A percentile compares a stretch with the other conserved stretches of the same genome.
phyloP scores from a whole-genome alignment of 495 filamentous ascomycete species.

The Penicillium verhagenii region DNA sequence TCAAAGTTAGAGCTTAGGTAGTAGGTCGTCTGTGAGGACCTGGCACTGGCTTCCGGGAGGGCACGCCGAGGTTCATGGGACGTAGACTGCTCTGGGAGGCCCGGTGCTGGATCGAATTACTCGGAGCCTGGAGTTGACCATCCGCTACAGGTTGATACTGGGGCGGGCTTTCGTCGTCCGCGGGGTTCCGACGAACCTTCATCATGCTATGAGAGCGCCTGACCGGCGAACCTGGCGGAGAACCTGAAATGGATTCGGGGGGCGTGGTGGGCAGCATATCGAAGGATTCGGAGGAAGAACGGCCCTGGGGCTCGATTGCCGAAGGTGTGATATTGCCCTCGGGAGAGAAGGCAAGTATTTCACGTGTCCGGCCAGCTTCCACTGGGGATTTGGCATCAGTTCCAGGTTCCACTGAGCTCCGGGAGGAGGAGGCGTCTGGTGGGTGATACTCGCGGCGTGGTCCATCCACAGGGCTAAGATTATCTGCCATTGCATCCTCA shows the following conservation, averaged over 20 bases:
- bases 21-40: slow-evolving; percentile 16
- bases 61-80: slow-evolving; percentile 41
- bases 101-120: slow-evolving; percentile 11
- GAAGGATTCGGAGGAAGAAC: slow-evolving; percentile 45
- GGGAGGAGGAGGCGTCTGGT: slow-evolving; percentile 43
- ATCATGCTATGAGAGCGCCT: slow-evolving; percentile 39
- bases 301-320: slow-evolving; percentile 22
- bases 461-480: slow-evolving; percentile 63
- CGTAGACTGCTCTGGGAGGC: slow-evolving; percentile 27
- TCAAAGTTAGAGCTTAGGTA: neutral
- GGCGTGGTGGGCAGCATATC: slow-evolving; percentile 49
- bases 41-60: slow-evolving; percentile 43
- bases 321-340: slow-evolving; percentile 13
- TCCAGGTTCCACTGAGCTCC: slow-evolving; percentile 33
- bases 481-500: slow-evolving; percentile 86
- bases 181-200: slow-evolving; percentile 32
- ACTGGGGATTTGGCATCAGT: slow-evolving; percentile 44
- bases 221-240: slow-evolving; percentile 35
- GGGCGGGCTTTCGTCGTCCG: slow-evolving; percentile 39
- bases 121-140: slow-evolving; percentile 9
- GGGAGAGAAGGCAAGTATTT: slow-evolving; percentile 17
- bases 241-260: slow-evolving; percentile 39
- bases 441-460: slow-evolving; percentile 64
- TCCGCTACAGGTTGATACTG: slow-evolving; percentile 37
- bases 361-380: slow-evolving; percentile 28